These are phyloP conservation scores for Nitzschia sp. DNA, from an alignment of 108 stramenopile species.

Conservation along the genomic window DNA sequence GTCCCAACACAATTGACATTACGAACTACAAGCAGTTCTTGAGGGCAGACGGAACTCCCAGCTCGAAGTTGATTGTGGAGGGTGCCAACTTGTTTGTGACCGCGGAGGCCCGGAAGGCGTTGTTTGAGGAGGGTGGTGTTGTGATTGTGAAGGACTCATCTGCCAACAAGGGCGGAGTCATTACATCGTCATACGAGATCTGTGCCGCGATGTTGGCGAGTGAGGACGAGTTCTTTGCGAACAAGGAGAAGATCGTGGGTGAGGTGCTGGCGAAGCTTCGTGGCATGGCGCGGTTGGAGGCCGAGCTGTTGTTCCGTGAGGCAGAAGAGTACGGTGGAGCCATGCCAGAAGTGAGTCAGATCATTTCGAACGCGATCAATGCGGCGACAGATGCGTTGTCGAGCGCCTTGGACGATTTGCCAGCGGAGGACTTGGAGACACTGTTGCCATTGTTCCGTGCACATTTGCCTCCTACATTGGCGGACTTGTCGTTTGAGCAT, in stretches of 20 bases:
- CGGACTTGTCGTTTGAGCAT: conserved; percentile 82
- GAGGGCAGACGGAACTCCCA: conserved; percentile 77
- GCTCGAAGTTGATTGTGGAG: conserved; percentile 91
- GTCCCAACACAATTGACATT: conserved; percentile 93
- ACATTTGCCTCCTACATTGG: conserved; percentile 88
- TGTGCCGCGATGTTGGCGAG: conserved; percentile 91
- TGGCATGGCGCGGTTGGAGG: conserved; percentile 83
- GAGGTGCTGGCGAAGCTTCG: conserved; percentile 92
- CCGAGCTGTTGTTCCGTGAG: conserved; percentile 96
- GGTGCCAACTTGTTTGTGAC: conserved; percentile 96
- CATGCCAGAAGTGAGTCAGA: conserved; percentile 83
- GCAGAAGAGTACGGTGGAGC: conserved; percentile 76
- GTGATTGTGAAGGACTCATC: conserved; percentile 97
- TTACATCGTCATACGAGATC: conserved; percentile 95
- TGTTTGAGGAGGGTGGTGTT: conserved; percentile 93
- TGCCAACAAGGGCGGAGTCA: conserved; percentile 98
- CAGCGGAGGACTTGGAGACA: conserved; percentile 65
- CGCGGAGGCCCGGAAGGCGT: conserved; percentile 85
- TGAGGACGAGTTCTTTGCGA: conserved; percentile 89
- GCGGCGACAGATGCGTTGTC: conserved; percentile 91
- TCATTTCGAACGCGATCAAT: conserved; percentile 90
- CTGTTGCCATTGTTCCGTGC: conserved; percentile 78
- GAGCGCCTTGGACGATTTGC: conserved; percentile 65
- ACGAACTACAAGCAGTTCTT: conserved; percentile 88
- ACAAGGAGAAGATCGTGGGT: conserved; percentile 90